Percentiles rank a stretch among this genome's conserved stretches.
These are phyloP conservation scores for Jaminaea rosea DNA, from an alignment of 1,284 basidiomycete species.

Conservation along the genomic window DNA sequence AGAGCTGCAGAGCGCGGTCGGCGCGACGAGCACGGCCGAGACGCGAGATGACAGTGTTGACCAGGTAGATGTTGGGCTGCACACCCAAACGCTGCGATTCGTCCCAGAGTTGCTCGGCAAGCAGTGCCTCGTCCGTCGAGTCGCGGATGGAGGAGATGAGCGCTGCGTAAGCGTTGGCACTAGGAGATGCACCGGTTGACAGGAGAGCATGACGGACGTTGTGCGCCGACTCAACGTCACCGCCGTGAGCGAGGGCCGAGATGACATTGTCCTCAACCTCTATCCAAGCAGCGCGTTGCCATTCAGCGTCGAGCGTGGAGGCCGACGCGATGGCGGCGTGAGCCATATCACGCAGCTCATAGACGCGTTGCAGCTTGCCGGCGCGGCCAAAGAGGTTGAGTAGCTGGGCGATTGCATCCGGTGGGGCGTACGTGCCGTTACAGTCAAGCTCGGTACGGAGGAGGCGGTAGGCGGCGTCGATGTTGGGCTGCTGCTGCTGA, in stretches of 20 bases:
- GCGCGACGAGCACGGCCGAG: slow-evolving; percentile 43
- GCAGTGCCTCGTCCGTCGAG: slow-evolving; percentile 44
- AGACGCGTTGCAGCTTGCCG: slow-evolving; percentile 52
- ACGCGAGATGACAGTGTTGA: slow-evolving; percentile 46
- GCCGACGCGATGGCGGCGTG: slow-evolving; percentile 25
- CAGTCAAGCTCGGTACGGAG: slow-evolving; percentile 13
- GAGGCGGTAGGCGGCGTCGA: slow-evolving; percentile 13
- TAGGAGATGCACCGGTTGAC: slow-evolving; percentile 29
- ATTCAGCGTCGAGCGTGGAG: slow-evolving; percentile 25
- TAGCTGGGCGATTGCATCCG: slow-evolving; percentile 25
- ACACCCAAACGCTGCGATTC: slow-evolving; percentile 40
- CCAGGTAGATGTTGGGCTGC: slow-evolving; percentile 37
- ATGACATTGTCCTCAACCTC: slow-evolving; percentile 39
- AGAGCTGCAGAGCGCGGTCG: slow-evolving; percentile 40
- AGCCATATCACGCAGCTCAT: slow-evolving; percentile 54
- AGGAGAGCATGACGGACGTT: slow-evolving; percentile 36
- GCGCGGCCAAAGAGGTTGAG: slow-evolving; percentile 37
- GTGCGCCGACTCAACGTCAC: slow-evolving; percentile 25
- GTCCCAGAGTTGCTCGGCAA: slow-evolving; percentile 43
- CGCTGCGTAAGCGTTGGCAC: slow-evolving; percentile 37
- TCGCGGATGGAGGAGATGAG: slow-evolving; percentile 42
- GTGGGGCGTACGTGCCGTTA: slow-evolving; percentile 25
- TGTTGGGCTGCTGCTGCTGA: background rate
- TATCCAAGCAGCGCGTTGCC: slow-evolving; percentile 49
- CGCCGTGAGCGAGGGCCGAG: slow-evolving; percentile 39